These are phyloP conservation scores for Myxozyma neotropica DNA, from an alignment of 805 yeast species.

Conservation along the genomic window DNA sequence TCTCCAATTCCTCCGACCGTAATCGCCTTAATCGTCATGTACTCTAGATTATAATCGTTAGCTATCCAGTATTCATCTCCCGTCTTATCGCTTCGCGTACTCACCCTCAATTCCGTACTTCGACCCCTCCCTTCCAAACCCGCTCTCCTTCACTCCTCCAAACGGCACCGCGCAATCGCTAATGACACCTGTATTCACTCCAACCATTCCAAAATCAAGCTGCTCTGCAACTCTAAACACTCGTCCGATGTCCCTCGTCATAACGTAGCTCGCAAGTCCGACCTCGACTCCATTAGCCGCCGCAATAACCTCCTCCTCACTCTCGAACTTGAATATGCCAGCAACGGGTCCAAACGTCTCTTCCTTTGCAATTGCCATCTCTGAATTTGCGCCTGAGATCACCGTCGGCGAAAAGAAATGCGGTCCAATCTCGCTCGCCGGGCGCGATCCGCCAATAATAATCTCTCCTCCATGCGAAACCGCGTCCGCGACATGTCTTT, in stretches of 20 bases:
- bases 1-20: conserved; percentile 22
- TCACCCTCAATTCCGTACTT: conserved; percentile 60
- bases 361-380: conserved; percentile 61
- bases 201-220: conserved; percentile 79
- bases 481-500: conserved; percentile 67
- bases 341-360: conserved; percentile 85
- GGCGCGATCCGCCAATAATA: conserved; percentile 60
- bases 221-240: conserved; percentile 66
- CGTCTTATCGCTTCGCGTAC: background rate
- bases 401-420: conserved; percentile 71
- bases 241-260: conserved; percentile 56
- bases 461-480: conserved; percentile 64
- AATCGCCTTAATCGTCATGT: conserved; percentile 26
- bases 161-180: conserved; percentile 57
- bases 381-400: conserved; percentile 58
- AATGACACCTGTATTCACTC: conserved; percentile 73
- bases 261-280: conserved; percentile 80
- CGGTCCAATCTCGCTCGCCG: conserved; percentile 55
- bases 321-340: conserved; percentile 62
- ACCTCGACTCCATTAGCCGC: conserved; percentile 68
- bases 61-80: background rate
- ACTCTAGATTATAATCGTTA: conserved; percentile 17
- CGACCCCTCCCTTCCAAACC: conserved; percentile 73
- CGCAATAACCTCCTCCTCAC: conserved; percentile 64
- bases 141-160: conserved; percentile 68